Evolutionary conservation across 306 rosid species (phyloP).

Genomic region (Fragaria nilgerrensis): DNA sequence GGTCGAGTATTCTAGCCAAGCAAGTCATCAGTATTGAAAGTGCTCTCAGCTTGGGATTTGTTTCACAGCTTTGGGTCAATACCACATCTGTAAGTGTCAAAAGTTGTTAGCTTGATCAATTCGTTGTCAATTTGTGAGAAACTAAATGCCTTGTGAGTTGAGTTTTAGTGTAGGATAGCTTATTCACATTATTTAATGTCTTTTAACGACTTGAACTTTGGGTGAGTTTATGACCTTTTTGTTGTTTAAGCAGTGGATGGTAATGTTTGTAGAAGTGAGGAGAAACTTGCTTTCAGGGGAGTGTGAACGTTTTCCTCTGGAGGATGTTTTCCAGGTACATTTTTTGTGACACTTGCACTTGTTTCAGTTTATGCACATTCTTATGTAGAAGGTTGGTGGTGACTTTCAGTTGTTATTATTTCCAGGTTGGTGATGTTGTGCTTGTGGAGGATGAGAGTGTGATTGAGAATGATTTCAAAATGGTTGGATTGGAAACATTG

Average conservation of each 20-base stretch:
- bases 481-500: slow-evolving; percentile 84
- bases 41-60: slow-evolving; percentile 84
- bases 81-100: slow-evolving; percentile 54
- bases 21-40: slow-evolving; percentile 69
- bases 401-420: slow-evolving; percentile 20
- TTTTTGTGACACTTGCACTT: neutral
- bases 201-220: neutral
- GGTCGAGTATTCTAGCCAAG: slow-evolving; percentile 84
- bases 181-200: neutral
- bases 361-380: neutral
- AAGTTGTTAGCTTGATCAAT: neutral
- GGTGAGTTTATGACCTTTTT: neutral
- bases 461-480: slow-evolving; percentile 60
- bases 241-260: slow-evolving; percentile 70
- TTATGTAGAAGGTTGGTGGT: slow-evolving; percentile 1
- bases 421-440: slow-evolving; percentile 92
- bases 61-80: slow-evolving; percentile 96
- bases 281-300: slow-evolving; percentile 92
- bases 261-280: slow-evolving; percentile 70
- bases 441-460: slow-evolving; percentile 84
- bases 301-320: slow-evolving; percentile 76
- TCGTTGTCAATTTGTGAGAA: neutral
- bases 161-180: neutral
- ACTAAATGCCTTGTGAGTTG: neutral
- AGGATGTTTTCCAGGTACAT: slow-evolving; percentile 72